Evolutionary conservation across 2,329 filamentous ascomycete genomes (phyloP), one percentile per base, ranked within the genome.

Genomic region (Microdochium bolleyi): DNA sequence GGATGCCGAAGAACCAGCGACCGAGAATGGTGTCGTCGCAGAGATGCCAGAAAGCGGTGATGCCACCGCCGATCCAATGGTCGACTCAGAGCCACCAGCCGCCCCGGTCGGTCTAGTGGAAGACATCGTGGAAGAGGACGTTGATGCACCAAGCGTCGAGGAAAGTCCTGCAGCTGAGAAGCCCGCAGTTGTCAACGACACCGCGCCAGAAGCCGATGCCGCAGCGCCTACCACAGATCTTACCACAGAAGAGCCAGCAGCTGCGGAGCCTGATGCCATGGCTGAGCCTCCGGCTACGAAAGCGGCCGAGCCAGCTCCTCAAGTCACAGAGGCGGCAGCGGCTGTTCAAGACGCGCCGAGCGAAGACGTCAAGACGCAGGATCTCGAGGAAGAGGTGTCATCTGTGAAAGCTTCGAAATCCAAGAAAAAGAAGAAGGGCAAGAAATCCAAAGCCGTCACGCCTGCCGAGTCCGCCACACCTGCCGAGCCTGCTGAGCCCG

Each of bases 341-440:
- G 41, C 19, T 7, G 21, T 13, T 22, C 9, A 46, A 21, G 19
- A 46, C 10, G 19, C 41, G 13, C 41, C 41, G 5, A 24, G 16
- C 19, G 34, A 38, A 38, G 16, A 21, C 19, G 3, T 21, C 14
- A 46, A 21, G 16, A 19, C 41, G 9, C 16, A 21, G 19, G 16
- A 46, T 27, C 24, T 21, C 5, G 48, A 25, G 16, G 48, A 49
- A 22, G 25, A 49, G 24, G 14, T 14, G 13, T 22, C 10, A 11
- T 22, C 13, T 19, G 41, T 7, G 19, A 19, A 49, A n/a, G n/a
- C 48, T 14, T 19, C 48, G 13, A 30, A 49, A 14, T 25, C 24
- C 13, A 49, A 49, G 44, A 25, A 48, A 24, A 49, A 46, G 41
- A 54, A 54, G 49, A 32, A 41, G 8, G 46, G 49, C 34, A 54